Evolutionary conservation across 805 yeast genomes (phyloP), one percentile per base, ranked within the genome.

Genomic region (Wickerhamiella azyma): DNA sequence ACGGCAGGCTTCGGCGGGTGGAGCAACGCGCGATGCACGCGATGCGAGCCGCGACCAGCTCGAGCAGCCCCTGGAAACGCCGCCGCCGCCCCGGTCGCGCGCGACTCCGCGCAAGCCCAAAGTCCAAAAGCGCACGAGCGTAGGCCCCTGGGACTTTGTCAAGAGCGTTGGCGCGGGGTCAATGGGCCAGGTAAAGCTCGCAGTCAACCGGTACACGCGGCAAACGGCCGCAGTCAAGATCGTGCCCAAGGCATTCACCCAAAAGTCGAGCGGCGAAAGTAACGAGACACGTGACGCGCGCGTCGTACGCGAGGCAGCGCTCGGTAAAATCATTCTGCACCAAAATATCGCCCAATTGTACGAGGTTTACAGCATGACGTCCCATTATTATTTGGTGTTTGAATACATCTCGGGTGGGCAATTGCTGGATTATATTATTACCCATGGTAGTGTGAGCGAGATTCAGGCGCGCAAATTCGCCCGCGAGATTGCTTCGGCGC

Each of bases 351-450:
- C 97, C 62, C 72, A 94, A 53, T 67, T 92, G 38, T 85, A 84
- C 65, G 97, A 92, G 64, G 85, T 89, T 71, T 85, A 86, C 51
- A 82, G 94, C 13, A 89, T 89, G 96, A 83, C 96, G 9, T 85
- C 85, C 53, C 97, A 92, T 63, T 92, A 83, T 66, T 92, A 92
- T 66, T 85, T 92, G 94, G 71, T 92, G 48, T 89, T 92, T 65
- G 99, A 92, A 62, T 89, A 85, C 60, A 94, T 92, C 14, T 81
- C 92, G 26, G 99, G 98, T 38, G 97, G 97, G 24, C 98, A 92
- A 65, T 77, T 92, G 83, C 75, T 92, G 52, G 99, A 92, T 66
- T 92, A 89, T 62, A 92, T 92, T 54, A 95, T 92, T 51, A 79
- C 94, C 21, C 98, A 92, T 66, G 98, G 97, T 2, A 79, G 92